These are phyloP conservation scores for Breviolum minutum DNA, from an alignment of 73 alveolate genomes.

Conservation along the genomic window DNA sequence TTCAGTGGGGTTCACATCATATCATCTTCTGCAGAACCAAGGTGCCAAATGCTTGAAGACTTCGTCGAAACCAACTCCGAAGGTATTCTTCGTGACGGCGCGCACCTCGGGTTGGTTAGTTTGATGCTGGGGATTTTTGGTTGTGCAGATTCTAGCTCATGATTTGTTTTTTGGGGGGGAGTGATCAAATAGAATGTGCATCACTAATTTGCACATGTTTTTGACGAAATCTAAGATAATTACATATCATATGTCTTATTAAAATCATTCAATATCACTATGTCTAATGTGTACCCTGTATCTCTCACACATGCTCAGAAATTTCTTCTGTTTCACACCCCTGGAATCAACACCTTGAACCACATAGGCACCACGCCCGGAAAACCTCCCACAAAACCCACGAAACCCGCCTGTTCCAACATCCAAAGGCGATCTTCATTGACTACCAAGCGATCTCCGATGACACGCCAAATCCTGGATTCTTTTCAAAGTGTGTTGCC, in stretches of 20 bases:
- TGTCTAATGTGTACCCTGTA: too few species aligned
- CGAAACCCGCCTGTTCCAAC: slow-evolving; percentile 96
- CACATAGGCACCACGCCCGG: background rate
- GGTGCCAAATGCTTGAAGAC: slow-evolving; percentile 97
- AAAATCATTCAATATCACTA: too few species aligned
- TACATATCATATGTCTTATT: too few species aligned
- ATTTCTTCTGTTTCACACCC: too few species aligned
- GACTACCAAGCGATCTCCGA: slow-evolving; percentile 99
- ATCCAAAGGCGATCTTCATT: slow-evolving; percentile 99
- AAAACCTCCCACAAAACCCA: background rate
- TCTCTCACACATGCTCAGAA: too few species aligned
- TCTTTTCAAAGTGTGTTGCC: too few species aligned
- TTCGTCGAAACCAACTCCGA: slow-evolving; percentile 98
- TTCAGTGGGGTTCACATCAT: background rate
- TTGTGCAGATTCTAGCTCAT: too few species aligned
- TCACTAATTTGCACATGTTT: too few species aligned
- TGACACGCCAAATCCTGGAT: slow-evolving; percentile 98
- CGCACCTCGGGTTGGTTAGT: slow-evolving; percentile 95
- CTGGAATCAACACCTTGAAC: background rate
- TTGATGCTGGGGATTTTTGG: background rate
- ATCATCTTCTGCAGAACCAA: background rate
- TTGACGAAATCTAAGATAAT: too few species aligned
- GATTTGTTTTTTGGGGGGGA: too few species aligned
- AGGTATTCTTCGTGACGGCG: slow-evolving; percentile 98
- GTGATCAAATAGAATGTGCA: too few species aligned